Base-by-base conservation (phyloP, 345 rosid genomes). In the Geranium rotundifolium region DNA sequence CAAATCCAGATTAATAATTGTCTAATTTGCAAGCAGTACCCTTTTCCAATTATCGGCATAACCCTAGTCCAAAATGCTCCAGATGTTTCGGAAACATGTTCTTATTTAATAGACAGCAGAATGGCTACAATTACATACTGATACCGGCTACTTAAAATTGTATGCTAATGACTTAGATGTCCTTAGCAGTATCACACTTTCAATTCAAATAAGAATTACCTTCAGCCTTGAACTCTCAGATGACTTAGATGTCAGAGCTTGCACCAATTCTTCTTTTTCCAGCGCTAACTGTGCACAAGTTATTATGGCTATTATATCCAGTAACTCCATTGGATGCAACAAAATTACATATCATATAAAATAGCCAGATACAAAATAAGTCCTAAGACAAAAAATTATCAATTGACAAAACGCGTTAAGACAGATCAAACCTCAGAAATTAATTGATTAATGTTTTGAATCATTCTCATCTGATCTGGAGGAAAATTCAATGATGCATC, bases 231-330 rank as follows among this genome's bases (percentile, higher is more conserved):
- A 83, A 72, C 80, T 81, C 73, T 81, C 88, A 63, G 91, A 80
- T 63, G 75, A 77, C 73, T 85, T 89, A 57, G 95, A 81, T 17
- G 87, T 84, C 73, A 95, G 69, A 55, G 91, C 81, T 73, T 84
- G 87, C 65, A 78, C 63, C 75, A 95, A 75, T 70, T 90, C 97
- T 68, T 95, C 96, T 71, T 88, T 88, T 74, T 90, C 99, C 74
- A 86, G 66, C 14, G 88, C 81, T 64, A 90, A 80, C 99, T 93
- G 81, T 73, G 81, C 67, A 46, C 16, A 46, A 3, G 15, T 46
- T 5, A 46, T 46, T 46, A 7, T 46, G 52, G 12, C 15, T 7
- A 14, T 7, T 46, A 46, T 46, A 46, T 46, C 3, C 13, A 46
- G 52, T 7, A 65, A 58, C 7, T 17, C 41, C 4, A 20, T 20